Base-by-base conservation (phyloP, 768 basidiomycete species). In the Xerocomus spinulosus region DNA sequence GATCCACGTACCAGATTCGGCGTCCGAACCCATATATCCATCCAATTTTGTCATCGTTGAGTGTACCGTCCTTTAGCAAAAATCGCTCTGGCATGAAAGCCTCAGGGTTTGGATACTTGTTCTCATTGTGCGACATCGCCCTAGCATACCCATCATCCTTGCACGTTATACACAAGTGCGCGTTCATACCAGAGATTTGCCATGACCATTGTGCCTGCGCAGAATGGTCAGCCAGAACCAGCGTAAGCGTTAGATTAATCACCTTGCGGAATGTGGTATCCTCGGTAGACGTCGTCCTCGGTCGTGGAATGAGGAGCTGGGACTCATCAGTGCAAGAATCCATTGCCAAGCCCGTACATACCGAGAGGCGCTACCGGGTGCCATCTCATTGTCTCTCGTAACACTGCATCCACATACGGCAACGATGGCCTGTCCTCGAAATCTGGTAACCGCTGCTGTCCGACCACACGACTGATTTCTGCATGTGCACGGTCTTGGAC, bases 41-140 rank as follows among this genome's bases (percentile, higher is more conserved):
- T 1, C 40, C 1, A 24, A 56, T 5, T 5, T 26, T 50, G 36
- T 58, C 56, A 0, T 52, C 51, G n/a, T 48, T 55, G 25, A 61
- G 29, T 3, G 50, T 46, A 8, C 59, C 59, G 5, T 61, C 56
- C 3, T n/a, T 17, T 0, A 9, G 33, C 25, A 70, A 63, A 48
- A 69, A 75, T 5, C 73, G 56, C 10, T 71, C 73, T 3, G 73
- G 73, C n/a, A 58, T 55, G 58, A 73, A 74, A 8, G 17, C 28
- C 0, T 57, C 42, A 3, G 71, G 66, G 5, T 70, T 53, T 4
- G 66, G 62, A 46, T 71, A 73, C 25, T 58, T 58, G 6, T 52
- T 44, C 40, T 70, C 67, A 29, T 78, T 63, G 41, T 68, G 71
- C 2, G 70, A 64, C 45, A 77, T 68, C 2, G 69, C 68, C 75